Evolutionary conservation across 306 rosid species (phyloP).

Genomic region (Sphenostylis stenocarpa): DNA sequence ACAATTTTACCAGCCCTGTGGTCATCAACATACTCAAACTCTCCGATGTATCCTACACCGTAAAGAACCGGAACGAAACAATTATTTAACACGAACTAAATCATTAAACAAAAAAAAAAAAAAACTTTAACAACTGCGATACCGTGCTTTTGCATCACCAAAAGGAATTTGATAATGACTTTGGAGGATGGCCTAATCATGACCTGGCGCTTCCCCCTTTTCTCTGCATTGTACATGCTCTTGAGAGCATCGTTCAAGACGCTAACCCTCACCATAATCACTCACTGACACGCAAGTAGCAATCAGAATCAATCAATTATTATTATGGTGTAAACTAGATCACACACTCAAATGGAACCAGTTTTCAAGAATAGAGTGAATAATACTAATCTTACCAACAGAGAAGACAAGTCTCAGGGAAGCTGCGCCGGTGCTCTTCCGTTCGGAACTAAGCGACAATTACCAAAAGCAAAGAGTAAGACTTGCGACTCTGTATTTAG

Average conservation of each 20-base stretch:
- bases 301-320: background rate
- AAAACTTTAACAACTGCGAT: background rate
- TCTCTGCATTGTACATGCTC: slow-evolving; percentile 60
- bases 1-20: slow-evolving; percentile 54
- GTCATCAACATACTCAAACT: slow-evolving; percentile 56
- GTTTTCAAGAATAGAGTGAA: background rate
- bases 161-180: slow-evolving; percentile 47
- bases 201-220: slow-evolving; percentile 53
- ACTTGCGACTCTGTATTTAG: background rate
- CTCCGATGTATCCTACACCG: slow-evolving; percentile 45
- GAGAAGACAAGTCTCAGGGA: slow-evolving; percentile 6
- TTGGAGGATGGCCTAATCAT: slow-evolving; percentile 56
- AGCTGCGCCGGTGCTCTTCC: background rate
- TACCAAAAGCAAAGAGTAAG: background rate
- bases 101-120: background rate
- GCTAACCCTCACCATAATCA: slow-evolving; percentile 46
- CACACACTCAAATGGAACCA: background rate
- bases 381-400: slow-evolving; percentile 27
- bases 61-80: background rate
- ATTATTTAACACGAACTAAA: background rate
- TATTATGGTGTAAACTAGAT: background rate
- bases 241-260: slow-evolving; percentile 53
- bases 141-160: slow-evolving; percentile 54
- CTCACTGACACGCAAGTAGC: slow-evolving; percentile 22
- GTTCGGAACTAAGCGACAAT: background rate